Conservation (phyloP, 495 filamentous ascomycete species). For the Tuber melanosporum region DNA sequence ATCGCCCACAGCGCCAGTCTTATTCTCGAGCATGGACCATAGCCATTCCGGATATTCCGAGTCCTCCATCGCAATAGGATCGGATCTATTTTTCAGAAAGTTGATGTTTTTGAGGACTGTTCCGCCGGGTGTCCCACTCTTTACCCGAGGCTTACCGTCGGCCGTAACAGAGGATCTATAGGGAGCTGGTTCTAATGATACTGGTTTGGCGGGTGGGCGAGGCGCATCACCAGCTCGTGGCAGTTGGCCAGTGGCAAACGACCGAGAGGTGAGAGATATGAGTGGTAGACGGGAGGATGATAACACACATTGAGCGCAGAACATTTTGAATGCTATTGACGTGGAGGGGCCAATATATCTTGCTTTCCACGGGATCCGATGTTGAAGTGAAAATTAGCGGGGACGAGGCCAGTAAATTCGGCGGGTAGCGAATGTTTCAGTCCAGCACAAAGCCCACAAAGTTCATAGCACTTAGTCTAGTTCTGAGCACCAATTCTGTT, state of each 20-base stretch:
- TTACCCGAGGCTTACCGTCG: conserved; percentile 12
- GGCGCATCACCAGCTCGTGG: conserved; percentile 35
- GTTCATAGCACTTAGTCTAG: not conserved
- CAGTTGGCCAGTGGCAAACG: conserved; percentile 29
- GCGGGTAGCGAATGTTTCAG: not conserved
- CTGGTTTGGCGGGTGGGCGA: conserved; percentile 49
- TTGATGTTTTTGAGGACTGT: conserved; percentile 72
- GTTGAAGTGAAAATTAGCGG: not conserved
- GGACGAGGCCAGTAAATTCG: not conserved
- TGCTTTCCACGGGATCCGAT: not conserved
- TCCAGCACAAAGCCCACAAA: not conserved
- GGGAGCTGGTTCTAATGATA: conserved; percentile 48
- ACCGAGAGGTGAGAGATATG: conserved; percentile 28
- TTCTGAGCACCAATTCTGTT: no score
- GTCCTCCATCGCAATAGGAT: conserved; percentile 71
- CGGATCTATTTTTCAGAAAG: conserved; percentile 68
- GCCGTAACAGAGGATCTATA: conserved; percentile 15
- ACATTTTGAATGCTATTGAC: not conserved
- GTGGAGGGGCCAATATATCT: not conserved
- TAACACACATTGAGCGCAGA: not conserved
- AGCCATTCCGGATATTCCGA: conserved; percentile 87
- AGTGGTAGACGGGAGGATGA: conserved; percentile 26
- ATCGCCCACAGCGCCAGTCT: conserved; percentile 44
- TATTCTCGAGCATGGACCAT: conserved; percentile 64
- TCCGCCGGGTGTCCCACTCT: conserved; percentile 58